Base-by-base conservation (phyloP, 345 rosid species). In the Aquilaria malaccensis region DNA sequence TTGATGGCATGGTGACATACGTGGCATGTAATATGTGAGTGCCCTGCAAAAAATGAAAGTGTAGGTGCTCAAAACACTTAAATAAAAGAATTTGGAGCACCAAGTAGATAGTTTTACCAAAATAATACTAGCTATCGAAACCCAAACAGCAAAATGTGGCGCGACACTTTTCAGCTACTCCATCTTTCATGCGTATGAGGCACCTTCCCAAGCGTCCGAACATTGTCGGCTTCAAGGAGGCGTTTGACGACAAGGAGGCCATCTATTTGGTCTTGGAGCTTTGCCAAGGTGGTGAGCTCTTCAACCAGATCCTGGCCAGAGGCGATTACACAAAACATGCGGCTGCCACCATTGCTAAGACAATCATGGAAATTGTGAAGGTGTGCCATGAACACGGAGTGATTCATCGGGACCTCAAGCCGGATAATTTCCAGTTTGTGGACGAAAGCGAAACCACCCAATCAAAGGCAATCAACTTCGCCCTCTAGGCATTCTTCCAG, bases 341-440 rank as follows among this genome's bases (percentile, higher is more conserved):
- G 0, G 92, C 97, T 1, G 84, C 90, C 2, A 62, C 71, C 10
- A 85, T 83, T 52, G 64, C 77, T 65, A 86, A 72, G 74, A 94
- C 90, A 70, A 84, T 87, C 66, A 63, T 89, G 58, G 81, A 86
- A 71, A 68, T 94, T n/a, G 90, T 89, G 61, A 83, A 85, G 87
- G 96, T 85, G 22, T 94, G 99, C 65, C 97, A 94, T 73, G 80
- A 87, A 51, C 86, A 94, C 74, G 92, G 96, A 70, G 97, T 89
- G 59, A 84, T 87, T 61, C 97, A 93, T 66, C 63, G 97, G 48
- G 98, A 93, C 77, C 74, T 93, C 46, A 89, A 93, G 71, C 98
- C 97, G 0, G 96, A 93, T 72, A 89, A 93, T 60, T 89, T 89
- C 78, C 76, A 89, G 57, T 89, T 85, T 49, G 82, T 83, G 0